Percentiles rank a stretch among this genome's conserved stretches.
Evolutionary conservation across 225 moss, liverwort and hornwort genomes (phyloP).

Genomic region (Takakia lepidozioides): DNA sequence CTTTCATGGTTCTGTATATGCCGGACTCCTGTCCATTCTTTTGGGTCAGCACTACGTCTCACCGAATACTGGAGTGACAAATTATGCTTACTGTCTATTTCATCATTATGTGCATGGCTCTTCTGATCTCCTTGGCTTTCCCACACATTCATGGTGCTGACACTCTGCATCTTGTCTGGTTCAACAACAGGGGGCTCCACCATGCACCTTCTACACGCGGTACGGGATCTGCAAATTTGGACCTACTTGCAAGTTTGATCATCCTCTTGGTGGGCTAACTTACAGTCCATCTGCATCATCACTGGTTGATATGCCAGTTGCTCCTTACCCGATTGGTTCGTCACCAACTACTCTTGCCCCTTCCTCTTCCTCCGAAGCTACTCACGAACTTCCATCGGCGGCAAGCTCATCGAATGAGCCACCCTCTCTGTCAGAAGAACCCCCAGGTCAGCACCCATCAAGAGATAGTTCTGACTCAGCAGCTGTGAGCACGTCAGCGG

Average conservation of each 20-base stretch:
- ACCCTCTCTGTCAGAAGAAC: constrained; percentile 51
- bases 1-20: too few relatives aligned
- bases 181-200: constrained; percentile 65
- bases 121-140: too few relatives aligned
- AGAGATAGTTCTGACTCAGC: constrained; percentile 53
- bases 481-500: constrained; percentile 31
- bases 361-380: constrained; percentile 52
- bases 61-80: too few relatives aligned
- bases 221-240: constrained; percentile 99
- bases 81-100: too few relatives aligned
- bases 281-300: constrained; percentile 96
- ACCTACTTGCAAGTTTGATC: constrained; percentile 99
- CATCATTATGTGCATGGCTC: constrained; percentile 1
- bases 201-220: constrained; percentile 90
- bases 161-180: too few relatives aligned
- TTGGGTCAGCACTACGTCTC: too few relatives aligned
- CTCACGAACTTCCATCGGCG: constrained; percentile 42
- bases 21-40: too few relatives aligned
- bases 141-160: too few relatives aligned
- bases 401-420: constrained; percentile 36
- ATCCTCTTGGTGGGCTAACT: constrained; percentile 69
- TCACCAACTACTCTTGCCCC: constrained; percentile 60
- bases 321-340: constrained; percentile 76
- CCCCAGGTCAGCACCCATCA: constrained; percentile 44
- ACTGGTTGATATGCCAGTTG: constrained; percentile 89